A percentile compares a stretch with the other conserved stretches of the same genome.
Evolutionary conservation across 352 stramenopile species (phyloP).

Genomic region (Globisporangium nodosum): DNA sequence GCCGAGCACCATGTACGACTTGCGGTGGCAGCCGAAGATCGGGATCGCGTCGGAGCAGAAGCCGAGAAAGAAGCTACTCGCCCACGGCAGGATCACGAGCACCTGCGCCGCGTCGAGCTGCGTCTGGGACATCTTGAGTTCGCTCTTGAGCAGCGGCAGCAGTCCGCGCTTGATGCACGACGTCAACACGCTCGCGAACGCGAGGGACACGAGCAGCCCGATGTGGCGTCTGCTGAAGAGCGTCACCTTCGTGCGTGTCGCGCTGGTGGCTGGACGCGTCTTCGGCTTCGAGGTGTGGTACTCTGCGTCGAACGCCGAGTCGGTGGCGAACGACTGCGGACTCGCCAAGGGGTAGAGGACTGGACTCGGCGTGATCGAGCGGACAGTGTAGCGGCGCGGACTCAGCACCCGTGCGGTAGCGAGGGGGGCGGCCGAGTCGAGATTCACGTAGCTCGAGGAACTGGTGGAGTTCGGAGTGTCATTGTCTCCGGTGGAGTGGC

Average conservation of each 20-base stretch:
- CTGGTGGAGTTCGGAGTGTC: not conserved
- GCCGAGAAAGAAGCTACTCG: conserved; percentile 38
- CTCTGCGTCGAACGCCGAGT: not conserved
- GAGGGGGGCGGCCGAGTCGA: not conserved
- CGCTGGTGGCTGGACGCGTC: not conserved
- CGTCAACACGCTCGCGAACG: conserved; percentile 27
- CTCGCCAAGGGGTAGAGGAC: not conserved
- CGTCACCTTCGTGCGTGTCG: not conserved
- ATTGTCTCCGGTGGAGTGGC: not conserved
- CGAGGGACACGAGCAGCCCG: conserved; percentile 31
- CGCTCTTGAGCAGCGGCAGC: conserved; percentile 32
- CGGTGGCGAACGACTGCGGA: not conserved
- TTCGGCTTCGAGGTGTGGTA: not conserved
- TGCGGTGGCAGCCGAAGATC: conserved; percentile 37
- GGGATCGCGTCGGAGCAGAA: conserved; percentile 50
- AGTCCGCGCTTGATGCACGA: conserved; percentile 33
- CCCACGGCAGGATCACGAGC: conserved; percentile 41
- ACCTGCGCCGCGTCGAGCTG: conserved; percentile 29
- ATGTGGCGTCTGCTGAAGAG: conserved; percentile 20
- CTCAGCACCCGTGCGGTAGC: not conserved
- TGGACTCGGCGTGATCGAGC: not conserved
- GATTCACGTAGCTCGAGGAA: not conserved
- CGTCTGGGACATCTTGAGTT: conserved; percentile 25
- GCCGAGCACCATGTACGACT: conserved; percentile 47
- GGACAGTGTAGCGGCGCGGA: not conserved